Evolutionary conservation across 169 alveolate species (phyloP).

Genomic region (Besnoitia besnoiti): DNA sequence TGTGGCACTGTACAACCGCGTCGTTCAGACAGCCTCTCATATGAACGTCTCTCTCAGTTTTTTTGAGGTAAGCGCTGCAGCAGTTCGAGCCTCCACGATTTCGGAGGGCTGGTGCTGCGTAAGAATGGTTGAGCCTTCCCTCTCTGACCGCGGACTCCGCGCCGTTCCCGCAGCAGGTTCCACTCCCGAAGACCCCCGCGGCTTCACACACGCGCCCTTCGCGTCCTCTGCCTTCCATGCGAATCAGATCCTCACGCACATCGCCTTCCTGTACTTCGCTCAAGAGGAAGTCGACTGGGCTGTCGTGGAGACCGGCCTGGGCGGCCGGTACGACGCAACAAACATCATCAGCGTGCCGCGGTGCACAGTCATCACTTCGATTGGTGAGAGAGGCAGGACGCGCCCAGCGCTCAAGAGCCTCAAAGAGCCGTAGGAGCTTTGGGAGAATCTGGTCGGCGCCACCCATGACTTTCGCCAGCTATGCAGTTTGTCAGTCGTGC

Average conservation of each 20-base stretch:
- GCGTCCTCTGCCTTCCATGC: too few relatives aligned
- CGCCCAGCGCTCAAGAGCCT: too few relatives aligned
- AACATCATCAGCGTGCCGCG: slow-evolving; percentile 85
- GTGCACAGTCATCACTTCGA: slow-evolving; percentile 85
- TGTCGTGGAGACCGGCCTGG: slow-evolving; percentile 91
- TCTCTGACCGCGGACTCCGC: too few relatives aligned
- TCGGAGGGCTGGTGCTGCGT: background rate
- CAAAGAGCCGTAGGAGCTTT: too few relatives aligned
- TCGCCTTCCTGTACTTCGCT: slow-evolving; percentile 78
- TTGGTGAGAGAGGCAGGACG: slow-evolving; percentile 73
- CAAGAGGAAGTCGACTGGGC: slow-evolving; percentile 85
- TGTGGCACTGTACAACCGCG: slow-evolving; percentile 55
- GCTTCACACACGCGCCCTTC: too few relatives aligned
- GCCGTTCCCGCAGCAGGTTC: too few relatives aligned
- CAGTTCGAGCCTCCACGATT: too few relatives aligned
- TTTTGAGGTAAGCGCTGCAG: slow-evolving; percentile 77
- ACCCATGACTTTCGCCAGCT: too few relatives aligned
- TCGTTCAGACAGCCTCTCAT: slow-evolving; percentile 66
- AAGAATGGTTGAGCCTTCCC: too few relatives aligned
- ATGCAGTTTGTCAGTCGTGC: too few relatives aligned
- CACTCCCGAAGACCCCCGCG: too few relatives aligned
- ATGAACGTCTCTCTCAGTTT: slow-evolving; percentile 76
- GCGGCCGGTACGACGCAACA: slow-evolving; percentile 91
- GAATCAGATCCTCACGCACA: slow-evolving; percentile 44
- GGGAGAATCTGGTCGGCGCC: too few relatives aligned